phyloP scores from a whole-genome alignment of 1,284 basidiomycete species.

The Trichosporon asahii region DNA sequence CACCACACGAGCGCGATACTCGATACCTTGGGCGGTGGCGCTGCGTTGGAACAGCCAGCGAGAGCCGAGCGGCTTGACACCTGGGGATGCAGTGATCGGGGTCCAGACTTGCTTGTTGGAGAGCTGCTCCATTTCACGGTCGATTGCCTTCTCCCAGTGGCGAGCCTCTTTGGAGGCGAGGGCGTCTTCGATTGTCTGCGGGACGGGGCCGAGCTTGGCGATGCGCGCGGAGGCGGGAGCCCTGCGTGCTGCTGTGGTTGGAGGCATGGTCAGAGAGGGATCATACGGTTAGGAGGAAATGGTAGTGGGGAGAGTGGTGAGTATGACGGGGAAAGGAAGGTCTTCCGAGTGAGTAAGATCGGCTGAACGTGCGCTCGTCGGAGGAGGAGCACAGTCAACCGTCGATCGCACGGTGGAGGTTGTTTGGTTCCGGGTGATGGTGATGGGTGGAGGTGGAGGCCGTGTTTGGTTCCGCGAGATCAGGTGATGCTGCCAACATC shows the following conservation, averaged over 20 bases:
- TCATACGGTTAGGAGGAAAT: no score
- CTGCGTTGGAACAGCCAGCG: background rate
- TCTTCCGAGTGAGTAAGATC: no score
- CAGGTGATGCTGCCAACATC: no score
- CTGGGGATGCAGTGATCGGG: background rate
- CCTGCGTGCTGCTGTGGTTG: background rate
- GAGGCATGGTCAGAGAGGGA: background rate
- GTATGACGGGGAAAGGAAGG: no score
- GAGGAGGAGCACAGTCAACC: no score
- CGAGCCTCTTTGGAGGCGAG: background rate
- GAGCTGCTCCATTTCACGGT: background rate
- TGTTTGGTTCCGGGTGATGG: no score
- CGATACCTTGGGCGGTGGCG: background rate
- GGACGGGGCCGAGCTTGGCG: background rate
- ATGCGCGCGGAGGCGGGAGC: background rate
- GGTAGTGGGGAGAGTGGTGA: no score
- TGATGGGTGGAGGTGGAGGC: no score
- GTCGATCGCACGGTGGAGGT: no score
- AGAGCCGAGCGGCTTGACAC: background rate
- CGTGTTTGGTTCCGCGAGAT: no score
- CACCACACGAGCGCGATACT: background rate
- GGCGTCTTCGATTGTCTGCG: background rate
- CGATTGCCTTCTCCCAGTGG: background rate
- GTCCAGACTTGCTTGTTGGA: background rate
- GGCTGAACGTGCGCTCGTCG: no score